Conservation (phyloP, 2,329 filamentous ascomycete genomes). For the Ramichloridium luteum region DNA sequence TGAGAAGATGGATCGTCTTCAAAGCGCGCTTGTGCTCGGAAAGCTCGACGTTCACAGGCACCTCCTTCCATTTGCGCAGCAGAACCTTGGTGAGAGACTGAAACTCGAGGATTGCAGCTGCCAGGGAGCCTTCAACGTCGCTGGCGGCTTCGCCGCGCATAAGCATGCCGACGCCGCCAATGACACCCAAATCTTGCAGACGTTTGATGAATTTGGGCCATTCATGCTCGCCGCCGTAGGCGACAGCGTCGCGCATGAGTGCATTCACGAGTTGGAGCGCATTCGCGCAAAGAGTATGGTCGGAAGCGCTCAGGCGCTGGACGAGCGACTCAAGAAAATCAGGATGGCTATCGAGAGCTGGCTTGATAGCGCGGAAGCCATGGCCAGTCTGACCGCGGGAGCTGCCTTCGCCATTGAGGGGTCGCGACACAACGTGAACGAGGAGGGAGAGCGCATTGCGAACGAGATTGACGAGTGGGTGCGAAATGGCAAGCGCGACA, state of each 20-base stretch:
- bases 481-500: conserved; percentile 85
- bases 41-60: conserved; percentile 71
- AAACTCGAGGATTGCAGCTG: conserved; percentile 82
- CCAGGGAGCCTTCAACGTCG: conserved; percentile 77
- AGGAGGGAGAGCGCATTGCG: conserved; percentile 94
- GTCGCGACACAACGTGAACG: conserved; percentile 82
- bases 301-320: conserved; percentile 78
- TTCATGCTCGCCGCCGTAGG: conserved; percentile 63
- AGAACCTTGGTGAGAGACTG: conserved; percentile 83
- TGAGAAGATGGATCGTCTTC: conserved; percentile 65
- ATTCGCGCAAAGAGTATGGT: conserved; percentile 91
- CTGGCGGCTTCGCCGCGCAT: conserved; percentile 92
- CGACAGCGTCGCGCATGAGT: conserved; percentile 81
- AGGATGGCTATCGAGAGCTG: conserved; percentile 78
- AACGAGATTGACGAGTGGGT: conserved; percentile 93
- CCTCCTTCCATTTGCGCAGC: conserved; percentile 34
- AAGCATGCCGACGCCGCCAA: conserved; percentile 75
- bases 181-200: conserved; percentile 83
- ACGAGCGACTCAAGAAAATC: conserved; percentile 93
- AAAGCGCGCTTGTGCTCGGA: conserved; percentile 79
- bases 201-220: conserved; percentile 94
- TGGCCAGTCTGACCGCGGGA: conserved; percentile 41
- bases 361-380: conserved; percentile 84
- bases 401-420: conserved; percentile 34
- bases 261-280: conserved; percentile 92